Base-by-base conservation (phyloP, 805 yeast genomes). In the Saccharomyces jurei region DNA sequence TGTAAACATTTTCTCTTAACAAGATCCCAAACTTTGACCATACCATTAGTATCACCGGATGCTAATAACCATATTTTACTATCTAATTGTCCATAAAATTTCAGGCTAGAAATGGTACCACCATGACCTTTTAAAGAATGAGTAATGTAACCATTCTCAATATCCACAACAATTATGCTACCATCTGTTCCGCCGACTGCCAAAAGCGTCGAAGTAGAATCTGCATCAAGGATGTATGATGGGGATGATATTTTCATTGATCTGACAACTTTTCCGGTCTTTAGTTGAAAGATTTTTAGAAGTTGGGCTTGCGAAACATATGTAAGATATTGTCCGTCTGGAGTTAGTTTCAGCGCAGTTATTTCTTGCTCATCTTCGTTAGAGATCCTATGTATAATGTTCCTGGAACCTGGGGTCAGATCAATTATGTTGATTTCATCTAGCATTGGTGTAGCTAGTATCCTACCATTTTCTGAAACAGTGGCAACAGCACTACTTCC, bases 131-230 rank as follows among this genome's bases (percentile, higher is more conserved):
- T 86, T 54, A 94, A 78, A 13, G 89, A 83, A 70, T 94, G 99
- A 0, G 99, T 94, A 2, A 86, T 81, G 60, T 79, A 89, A 1
- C 94, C 91, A 36, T 90, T 90, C 59, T 83, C 91, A 41, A 94
- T 78, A 69, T 94, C 99, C 86, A 96, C 90, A 1, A 94, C 95
- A 48, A 88, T 83, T 17, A 91, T 86, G 46, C 83, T 80, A 50
- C 99, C 98, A 70, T 94, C 99, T 0, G 97, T 87, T 49, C 96
- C 90, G 44, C 99, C 99, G 65, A 94, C 84, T 21, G 97, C 96
- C 64, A 91, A 81, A 41, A 94, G 74, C 2, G 96, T 83, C 2
- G 96, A 85, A 0, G 97, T 89, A 2, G 80, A 67, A 69, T 94
- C 99, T 25, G 81, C 81, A 10, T 86, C 76, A 48, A 89, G 78